Evolutionary conservation across 176 grass and related monocot species (phyloP), one percentile per base, ranked within the genome.

Genomic region (Juncus inflexus): DNA sequence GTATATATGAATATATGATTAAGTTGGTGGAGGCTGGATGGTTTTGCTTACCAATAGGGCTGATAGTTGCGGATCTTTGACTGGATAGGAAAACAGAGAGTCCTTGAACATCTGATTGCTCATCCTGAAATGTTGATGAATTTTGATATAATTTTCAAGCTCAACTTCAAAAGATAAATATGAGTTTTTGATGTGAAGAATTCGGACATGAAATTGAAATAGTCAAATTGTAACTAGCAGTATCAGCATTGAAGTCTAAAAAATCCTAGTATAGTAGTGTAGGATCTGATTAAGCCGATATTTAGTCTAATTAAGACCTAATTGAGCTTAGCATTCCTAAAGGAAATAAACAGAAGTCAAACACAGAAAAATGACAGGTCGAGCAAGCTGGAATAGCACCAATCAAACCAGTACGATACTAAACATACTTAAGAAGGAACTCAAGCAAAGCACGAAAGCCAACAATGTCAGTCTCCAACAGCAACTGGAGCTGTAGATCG

Each of bases 41-140:
- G 14, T 67, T 37, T 45, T 42, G n/a, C 78, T 54, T 91, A 97
- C 92, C 92, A 15, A 97, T 91, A 70, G 92, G 87, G 49, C 92
- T 97, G 75, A 49, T 86, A 72, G 92, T 97, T 41, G 92, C 92
- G 37, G 74, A 91, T 89, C 92, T 91, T 72, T 97, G 87, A 61
- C 77, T 87, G 52, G 92, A 97, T 66, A 97, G 70, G 16, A 89
- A 80, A 74, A 97, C 82, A 67, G 92, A 77, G 67, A 97, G 66
- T 12, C 92, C 92, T 77, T 97, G 92, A 77, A 97, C 87, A 81
- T 91, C 87, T 3, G 87, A 78, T 73, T 97, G 92, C 15, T 97
- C 92, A 28, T 97, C 92, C 92, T 97, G 92, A 79, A 86, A 89
- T 73, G 58, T 14, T 13, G 61, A 47, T 47, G 19, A 67, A 65